phyloP scores from a whole-genome alignment of 306 rosid species.

The Castanea sativa region DNA sequence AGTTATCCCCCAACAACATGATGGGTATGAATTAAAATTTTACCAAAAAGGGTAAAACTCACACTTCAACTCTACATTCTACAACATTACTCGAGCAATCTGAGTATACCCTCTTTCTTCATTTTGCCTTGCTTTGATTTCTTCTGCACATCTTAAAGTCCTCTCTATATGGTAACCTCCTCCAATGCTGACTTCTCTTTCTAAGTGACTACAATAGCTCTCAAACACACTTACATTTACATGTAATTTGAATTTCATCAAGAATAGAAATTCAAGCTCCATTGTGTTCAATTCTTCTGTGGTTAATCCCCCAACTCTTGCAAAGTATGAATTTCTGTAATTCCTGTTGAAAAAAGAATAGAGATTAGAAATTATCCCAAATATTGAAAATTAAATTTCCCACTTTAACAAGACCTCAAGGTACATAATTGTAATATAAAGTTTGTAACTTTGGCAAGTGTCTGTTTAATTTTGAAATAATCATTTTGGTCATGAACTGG shows the following conservation, averaged over 20 bases:
- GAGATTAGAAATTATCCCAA: too few species aligned
- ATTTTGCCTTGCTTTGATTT: constrained; percentile 58
- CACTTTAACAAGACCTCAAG: not conserved
- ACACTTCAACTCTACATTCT: constrained; percentile 36
- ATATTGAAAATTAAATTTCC: not conserved
- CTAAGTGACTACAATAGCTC: constrained; percentile 91
- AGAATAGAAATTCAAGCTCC: constrained; percentile 85
- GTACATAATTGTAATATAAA: not conserved
- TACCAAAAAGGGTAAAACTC: not conserved
- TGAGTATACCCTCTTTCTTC: constrained; percentile 48
- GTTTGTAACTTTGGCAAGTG: too few species aligned
- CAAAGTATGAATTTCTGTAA: constrained; percentile 80
- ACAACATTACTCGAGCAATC: constrained; percentile 64
- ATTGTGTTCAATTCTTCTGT: constrained; percentile 68
- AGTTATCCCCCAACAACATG: not conserved
- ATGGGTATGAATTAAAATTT: not conserved
- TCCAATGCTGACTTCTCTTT: constrained; percentile 94
- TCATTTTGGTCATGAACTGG: not conserved
- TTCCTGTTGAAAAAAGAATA: constrained; percentile 52
- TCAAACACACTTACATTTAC: constrained; percentile 96
- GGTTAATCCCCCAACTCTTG: constrained; percentile 84
- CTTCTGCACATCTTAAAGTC: constrained; percentile 81
- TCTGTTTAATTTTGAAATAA: too few species aligned
- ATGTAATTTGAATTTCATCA: constrained; percentile 87
- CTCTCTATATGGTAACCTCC: constrained; percentile 90